phyloP scores from a whole-genome alignment of 2,329 filamentous ascomycete species.

The Apiospora pterosperma region DNA sequence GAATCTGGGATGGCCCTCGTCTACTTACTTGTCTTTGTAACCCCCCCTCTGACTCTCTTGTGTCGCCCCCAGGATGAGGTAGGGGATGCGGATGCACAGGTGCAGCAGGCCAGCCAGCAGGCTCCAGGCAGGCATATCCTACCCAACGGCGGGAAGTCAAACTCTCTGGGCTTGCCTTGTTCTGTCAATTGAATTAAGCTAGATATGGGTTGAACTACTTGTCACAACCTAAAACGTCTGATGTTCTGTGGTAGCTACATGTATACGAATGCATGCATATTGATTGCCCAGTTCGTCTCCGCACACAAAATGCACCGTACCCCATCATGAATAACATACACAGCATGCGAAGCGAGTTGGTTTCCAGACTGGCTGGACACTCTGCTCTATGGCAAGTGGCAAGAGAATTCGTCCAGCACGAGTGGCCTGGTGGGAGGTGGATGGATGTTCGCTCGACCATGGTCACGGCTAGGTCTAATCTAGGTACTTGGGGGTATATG shows the following conservation, averaged over 20 bases:
- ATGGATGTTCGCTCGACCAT: neutral
- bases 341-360: neutral
- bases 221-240: neutral
- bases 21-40: neutral
- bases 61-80: neutral
- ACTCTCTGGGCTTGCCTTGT: neutral
- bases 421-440: no score
- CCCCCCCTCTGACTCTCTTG: neutral
- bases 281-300: neutral
- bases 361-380: neutral
- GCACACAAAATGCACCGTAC: neutral
- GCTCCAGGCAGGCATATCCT: neutral
- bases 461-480: neutral
- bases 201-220: neutral
- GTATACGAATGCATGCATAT: neutral
- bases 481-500: neutral
- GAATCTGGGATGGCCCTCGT: conserved; percentile 1
- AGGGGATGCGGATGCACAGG: no score
- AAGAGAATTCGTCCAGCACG: neutral
- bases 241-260: neutral
- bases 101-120: neutral
- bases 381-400: neutral
- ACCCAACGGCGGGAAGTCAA: neutral
- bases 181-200: neutral
- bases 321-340: neutral